A percentile compares a stretch with the other conserved stretches of the same genome.
Conservation (phyloP, 345 rosid genomes). For the Clausena lansium region DNA sequence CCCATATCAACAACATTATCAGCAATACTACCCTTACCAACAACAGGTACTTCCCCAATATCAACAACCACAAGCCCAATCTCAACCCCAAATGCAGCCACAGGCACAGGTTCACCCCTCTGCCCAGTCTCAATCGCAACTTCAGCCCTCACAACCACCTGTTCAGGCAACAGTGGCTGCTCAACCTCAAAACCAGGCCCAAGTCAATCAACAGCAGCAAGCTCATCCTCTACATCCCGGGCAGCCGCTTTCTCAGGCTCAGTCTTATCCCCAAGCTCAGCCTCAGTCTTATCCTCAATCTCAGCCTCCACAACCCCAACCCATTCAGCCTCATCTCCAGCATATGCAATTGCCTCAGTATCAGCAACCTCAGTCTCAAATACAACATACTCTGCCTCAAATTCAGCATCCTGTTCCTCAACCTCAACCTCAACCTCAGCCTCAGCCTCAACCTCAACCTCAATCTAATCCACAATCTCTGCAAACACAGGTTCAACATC, state of each 20-base stretch:
- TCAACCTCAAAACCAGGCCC: constrained; percentile 42
- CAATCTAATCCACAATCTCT: constrained; percentile 22
- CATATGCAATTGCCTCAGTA: constrained; percentile 32
- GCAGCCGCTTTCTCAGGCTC: constrained; percentile 34
- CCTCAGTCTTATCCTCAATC: constrained; percentile 29
- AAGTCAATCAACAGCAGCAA: constrained; percentile 36
- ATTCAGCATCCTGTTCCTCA: constrained; percentile 32
- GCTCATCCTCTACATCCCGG: constrained; percentile 7
- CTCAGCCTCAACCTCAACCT: not conserved
- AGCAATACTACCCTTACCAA: constrained; percentile 58
- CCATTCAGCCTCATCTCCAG: constrained; percentile 32
- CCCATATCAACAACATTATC: constrained; percentile 53
- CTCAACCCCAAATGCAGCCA: constrained; percentile 26
- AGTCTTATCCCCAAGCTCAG: constrained; percentile 19
- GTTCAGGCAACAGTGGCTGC: constrained; percentile 31
- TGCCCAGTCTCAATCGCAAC: constrained; percentile 17
- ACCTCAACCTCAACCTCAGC: constrained; percentile 8
- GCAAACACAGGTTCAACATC: constrained; percentile 24
- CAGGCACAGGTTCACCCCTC: constrained; percentile 27
- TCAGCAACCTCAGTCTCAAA: constrained; percentile 41
- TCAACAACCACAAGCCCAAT: constrained; percentile 42
- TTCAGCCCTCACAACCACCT: constrained; percentile 20
- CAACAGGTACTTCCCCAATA: constrained; percentile 43
- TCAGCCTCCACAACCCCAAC: constrained; percentile 18
- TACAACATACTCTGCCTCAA: constrained; percentile 35